Percentiles rank a stretch among this genome's conserved stretches.
Evolutionary conservation across 73 alveolate genomes (phyloP).

Genomic region (Vitrella brassicaformis): DNA sequence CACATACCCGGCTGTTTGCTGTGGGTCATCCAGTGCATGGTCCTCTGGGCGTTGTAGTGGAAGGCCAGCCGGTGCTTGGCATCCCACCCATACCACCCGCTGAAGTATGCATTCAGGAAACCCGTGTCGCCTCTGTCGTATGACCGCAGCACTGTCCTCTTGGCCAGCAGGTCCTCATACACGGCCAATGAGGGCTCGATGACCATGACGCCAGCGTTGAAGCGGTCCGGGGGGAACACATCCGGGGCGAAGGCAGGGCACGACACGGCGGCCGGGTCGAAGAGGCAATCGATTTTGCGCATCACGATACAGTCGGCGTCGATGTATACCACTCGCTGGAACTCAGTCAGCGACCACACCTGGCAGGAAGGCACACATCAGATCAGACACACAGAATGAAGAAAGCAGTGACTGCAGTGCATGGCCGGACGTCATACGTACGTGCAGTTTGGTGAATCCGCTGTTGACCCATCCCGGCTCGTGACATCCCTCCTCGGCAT

Average conservation of each 20-base stretch:
- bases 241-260: constrained; percentile 54
- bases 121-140: constrained; percentile 60
- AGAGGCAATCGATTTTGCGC: neutral
- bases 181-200: constrained; percentile 35
- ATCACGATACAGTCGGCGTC: constrained; percentile 53
- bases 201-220: constrained; percentile 59
- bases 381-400: no score
- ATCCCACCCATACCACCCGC: constrained; percentile 41
- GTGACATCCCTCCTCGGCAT: neutral
- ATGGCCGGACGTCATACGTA: no score
- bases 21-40: constrained; percentile 36
- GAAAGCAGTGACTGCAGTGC: no score
- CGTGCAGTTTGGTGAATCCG: constrained; percentile 54
- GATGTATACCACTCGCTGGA: constrained; percentile 44
- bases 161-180: constrained; percentile 22
- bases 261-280: neutral
- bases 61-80: constrained; percentile 40
- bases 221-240: constrained; percentile 60
- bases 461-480: constrained; percentile 49
- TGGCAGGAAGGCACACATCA: neutral
- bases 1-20: constrained; percentile 12
- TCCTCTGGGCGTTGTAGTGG: constrained; percentile 56
- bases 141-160: constrained; percentile 4
- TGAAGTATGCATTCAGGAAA: constrained; percentile 48
- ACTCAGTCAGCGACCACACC: constrained; percentile 17